These are phyloP conservation scores for Venturia nashicola DNA, from an alignment of 2,329 filamentous ascomycete genomes.

Conservation along the genomic window DNA sequence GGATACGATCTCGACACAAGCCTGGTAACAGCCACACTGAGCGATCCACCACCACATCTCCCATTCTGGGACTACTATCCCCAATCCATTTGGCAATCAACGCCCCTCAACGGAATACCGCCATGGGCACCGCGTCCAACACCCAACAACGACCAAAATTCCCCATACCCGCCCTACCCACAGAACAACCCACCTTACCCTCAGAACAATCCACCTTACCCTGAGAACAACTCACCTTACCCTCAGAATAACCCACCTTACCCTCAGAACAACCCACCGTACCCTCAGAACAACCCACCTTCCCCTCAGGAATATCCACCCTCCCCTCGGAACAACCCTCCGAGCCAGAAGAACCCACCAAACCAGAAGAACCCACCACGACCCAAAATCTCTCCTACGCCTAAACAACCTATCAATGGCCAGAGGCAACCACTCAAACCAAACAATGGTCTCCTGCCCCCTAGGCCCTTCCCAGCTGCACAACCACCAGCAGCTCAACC, in stretches of 20 bases:
- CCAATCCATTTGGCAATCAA: not conserved
- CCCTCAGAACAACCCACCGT: not conserved
- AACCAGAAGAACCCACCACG: no score
- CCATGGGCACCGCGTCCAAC: not conserved
- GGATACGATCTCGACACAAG: not conserved
- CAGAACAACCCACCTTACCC: not conserved
- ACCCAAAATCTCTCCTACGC: not conserved
- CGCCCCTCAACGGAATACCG: not conserved
- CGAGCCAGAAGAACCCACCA: not conserved
- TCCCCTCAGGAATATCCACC: not conserved
- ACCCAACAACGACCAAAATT: not conserved
- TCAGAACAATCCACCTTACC: no score
- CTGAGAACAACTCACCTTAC: not conserved
- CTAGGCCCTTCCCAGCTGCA: not conserved
- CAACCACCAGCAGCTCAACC: not conserved
- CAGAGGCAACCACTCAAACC: not conserved
- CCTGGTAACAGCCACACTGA: slow-evolving; percentile 2
- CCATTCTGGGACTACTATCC: not conserved
- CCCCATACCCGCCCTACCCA: not conserved
- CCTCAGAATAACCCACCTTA: not conserved
- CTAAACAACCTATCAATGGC: not conserved
- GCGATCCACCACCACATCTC: not conserved
- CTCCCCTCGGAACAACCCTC: not conserved
- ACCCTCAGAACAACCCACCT: no score
- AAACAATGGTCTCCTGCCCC: not conserved